Base-by-base conservation (phyloP, 2,329 filamentous ascomycete species). In the Ophiostoma pallidulum region DNA sequence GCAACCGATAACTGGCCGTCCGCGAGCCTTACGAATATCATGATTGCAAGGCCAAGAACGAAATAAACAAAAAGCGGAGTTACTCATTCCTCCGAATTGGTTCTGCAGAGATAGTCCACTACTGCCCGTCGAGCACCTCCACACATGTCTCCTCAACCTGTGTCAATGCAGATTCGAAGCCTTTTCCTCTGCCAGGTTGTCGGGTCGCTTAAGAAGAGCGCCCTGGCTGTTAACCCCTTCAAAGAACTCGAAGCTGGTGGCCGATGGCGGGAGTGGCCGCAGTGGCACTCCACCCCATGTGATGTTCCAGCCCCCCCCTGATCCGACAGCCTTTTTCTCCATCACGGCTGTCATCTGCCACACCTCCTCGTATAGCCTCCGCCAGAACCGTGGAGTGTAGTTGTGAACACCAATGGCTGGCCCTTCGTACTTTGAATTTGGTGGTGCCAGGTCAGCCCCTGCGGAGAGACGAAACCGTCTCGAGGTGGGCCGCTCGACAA, bases 261-360 rank as follows among this genome's bases (percentile, higher is more conserved):
- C 46, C 0, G 61, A 60, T 4, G 67, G 62, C 33, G 49, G 47
- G 8, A 63, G 58, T 3, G 65, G 49, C 28, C 56, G 52, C 8
- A 52, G 52, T 18, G 61, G 53, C 0, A 49, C 28, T 5, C 52
- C 52, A 0, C 76, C 77, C 75, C 77, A 81, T 37, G 59, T 58
- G 32, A 75, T 59, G 42, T 66, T 54, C 52, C 59, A 63, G 8
- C 48, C 49, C 14, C 14, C 14, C 8, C 12, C 49, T 33, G 12
- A 53, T 51, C 18, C 45, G 12, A 38, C 51, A 18, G 59, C 56
- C 37, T 54, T 54, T 44, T 56, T 60, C 26, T 65, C 58, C 58
- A 74, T 66, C 9, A 61, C 66, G 0, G 74, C 59, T 2, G 68
- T 68, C 48, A 68, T 55, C 49, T 64, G 57, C 73, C 72, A 78